phyloP scores from a whole-genome alignment of 805 yeast genomes.

The Candida krabiensis region DNA sequence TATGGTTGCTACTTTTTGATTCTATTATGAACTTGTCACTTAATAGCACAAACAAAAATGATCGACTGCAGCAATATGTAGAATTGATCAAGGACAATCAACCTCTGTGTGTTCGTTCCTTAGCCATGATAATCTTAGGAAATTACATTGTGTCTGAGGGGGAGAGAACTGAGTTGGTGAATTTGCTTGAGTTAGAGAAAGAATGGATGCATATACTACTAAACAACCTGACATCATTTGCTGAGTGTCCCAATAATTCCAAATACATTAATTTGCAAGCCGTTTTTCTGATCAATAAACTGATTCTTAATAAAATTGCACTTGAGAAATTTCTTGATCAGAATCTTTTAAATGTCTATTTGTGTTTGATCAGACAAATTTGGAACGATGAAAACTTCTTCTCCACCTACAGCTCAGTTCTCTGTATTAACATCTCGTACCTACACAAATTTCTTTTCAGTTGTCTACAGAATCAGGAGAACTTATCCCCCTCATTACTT shows the following conservation, averaged over 20 bases:
- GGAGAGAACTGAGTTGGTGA: conserved; percentile 5
- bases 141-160: conserved; percentile 16
- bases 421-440: neutral
- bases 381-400: neutral
- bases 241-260: neutral
- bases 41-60: conserved; percentile 12
- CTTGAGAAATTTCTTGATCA: neutral
- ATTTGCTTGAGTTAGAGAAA: neutral
- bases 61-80: conserved; percentile 11
- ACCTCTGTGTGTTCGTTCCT: conserved; percentile 3
- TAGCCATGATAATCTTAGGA: conserved; percentile 18
- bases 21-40: conserved; percentile 18
- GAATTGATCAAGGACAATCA: neutral
- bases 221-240: conserved; percentile 1
- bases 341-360: neutral
- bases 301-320: conserved; percentile 1
- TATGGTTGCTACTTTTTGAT: conserved; percentile 7
- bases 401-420: neutral
- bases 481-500: neutral
- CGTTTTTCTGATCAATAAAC: conserved; percentile 6
- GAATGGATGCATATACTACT: conserved; percentile 6
- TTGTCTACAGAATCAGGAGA: neutral
- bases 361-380: neutral
- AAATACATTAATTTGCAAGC: conserved; percentile 13
- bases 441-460: neutral